Conservation (phyloP, 331 rosid genomes). For the Arachis monticola region DNA sequence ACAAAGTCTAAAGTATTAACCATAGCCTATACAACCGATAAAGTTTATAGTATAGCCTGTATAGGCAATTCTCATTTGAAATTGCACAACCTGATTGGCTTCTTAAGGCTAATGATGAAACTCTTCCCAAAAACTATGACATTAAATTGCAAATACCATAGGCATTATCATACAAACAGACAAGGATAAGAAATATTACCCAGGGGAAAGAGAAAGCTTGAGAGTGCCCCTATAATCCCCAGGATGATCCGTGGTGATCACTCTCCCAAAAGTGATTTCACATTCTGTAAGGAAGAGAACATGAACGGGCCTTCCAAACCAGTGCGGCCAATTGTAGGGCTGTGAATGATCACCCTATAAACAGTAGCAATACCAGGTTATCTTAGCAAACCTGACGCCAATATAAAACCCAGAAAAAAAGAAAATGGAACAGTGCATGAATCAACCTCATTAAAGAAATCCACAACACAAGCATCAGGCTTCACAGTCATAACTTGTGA, state of each 20-base stretch:
- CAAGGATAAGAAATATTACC: conserved; percentile 56
- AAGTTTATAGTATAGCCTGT: background rate
- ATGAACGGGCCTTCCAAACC: conserved; percentile 90
- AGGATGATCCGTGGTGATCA: conserved; percentile 61
- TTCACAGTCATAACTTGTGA: conserved; percentile 68
- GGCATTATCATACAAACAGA: conserved; percentile 17
- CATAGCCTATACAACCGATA: background rate
- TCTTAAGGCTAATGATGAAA: background rate
- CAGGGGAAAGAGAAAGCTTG: conserved; percentile 78
- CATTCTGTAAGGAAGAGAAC: conserved; percentile 83
- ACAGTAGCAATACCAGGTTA: conserved; percentile 39
- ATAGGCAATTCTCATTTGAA: conserved; percentile 3
- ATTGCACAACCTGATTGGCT: conserved; percentile 5
- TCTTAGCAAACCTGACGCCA: conserved; percentile 31
- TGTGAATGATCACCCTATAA: conserved; percentile 92
- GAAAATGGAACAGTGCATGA: background rate
- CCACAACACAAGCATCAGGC: conserved; percentile 93
- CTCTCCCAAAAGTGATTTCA: conserved; percentile 86
- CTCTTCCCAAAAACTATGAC: conserved; percentile 1
- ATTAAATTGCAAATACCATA: background rate
- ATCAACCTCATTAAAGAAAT: conserved; percentile 87
- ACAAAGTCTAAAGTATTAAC: background rate
- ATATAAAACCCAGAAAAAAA: conserved; percentile 8
- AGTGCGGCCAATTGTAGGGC: conserved; percentile 75
- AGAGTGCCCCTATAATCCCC: conserved; percentile 83